A percentile compares a stretch with the other conserved stretches of the same genome.
Conservation (phyloP, 345 rosid species). For the Combretum micranthum region DNA sequence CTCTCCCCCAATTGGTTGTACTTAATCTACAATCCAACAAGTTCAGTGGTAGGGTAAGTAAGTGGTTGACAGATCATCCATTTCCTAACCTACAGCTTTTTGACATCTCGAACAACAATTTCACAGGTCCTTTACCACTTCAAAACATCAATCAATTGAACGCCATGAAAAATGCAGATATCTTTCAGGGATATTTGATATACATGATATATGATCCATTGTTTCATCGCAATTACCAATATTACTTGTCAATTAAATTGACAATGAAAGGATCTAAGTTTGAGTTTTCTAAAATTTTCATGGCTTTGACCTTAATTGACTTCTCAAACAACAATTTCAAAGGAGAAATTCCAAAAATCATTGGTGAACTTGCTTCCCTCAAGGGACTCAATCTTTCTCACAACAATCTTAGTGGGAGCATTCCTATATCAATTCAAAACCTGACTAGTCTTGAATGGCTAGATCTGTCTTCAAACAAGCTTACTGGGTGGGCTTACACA, state of each 20-base stretch:
- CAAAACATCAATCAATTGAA: neutral
- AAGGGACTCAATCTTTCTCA: neutral
- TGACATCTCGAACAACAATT: slow-evolving; percentile 10
- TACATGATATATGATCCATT: neutral
- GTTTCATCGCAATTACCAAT: neutral
- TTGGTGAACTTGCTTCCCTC: neutral
- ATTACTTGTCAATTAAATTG: neutral
- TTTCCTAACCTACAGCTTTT: slow-evolving; percentile 12
- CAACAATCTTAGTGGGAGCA: neutral
- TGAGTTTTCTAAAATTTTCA: neutral
- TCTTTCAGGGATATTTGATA: neutral
- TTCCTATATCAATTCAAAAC: neutral
- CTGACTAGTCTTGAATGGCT: slow-evolving; percentile 2
- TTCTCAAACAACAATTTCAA: slow-evolving; percentile 6
- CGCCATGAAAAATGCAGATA: neutral
- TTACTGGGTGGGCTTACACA: neutral
- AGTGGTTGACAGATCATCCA: neutral
- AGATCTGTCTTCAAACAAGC: neutral
- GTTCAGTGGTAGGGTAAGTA: slow-evolving; percentile 4
- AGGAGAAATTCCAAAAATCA: neutral
- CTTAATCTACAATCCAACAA: slow-evolving; percentile 18
- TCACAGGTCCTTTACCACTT: neutral
- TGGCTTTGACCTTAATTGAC: neutral
- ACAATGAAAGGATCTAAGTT: slow-evolving; percentile 6
- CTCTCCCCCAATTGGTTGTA: slow-evolving; percentile 13